These are phyloP conservation scores for Wickerhamiella slavikovae DNA, from an alignment of 805 yeast species.

Conservation along the genomic window DNA sequence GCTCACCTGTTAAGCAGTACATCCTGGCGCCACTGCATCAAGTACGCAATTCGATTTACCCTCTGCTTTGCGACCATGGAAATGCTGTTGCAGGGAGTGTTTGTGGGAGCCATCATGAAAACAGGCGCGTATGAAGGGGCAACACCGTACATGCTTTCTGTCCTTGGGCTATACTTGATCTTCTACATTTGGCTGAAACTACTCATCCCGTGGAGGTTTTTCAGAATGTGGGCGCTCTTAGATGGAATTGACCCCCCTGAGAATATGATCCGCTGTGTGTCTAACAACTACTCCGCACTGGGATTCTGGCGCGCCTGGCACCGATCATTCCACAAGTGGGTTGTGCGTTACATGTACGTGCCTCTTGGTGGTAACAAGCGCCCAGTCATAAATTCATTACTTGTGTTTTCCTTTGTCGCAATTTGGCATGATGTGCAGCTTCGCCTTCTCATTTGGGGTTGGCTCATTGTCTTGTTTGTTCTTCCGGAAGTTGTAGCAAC, in stretches of 20 bases:
- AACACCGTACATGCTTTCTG: conserved; percentile 79
- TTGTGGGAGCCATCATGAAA: conserved; percentile 84
- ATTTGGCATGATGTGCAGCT: conserved; percentile 96
- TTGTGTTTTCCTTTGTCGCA: conserved; percentile 90
- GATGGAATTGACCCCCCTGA: conserved; percentile 95
- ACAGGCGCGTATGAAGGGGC: conserved; percentile 78
- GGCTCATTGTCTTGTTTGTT: conserved; percentile 73
- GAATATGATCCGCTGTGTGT: conserved; percentile 91
- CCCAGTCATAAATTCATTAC: conserved; percentile 53
- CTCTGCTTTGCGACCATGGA: conserved; percentile 80
- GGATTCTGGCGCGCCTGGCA: conserved; percentile 99
- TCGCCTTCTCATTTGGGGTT: conserved; percentile 80
- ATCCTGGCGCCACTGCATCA: conserved; percentile 25
- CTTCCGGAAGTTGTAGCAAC: conserved; percentile 67
- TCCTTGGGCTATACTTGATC: conserved; percentile 81
- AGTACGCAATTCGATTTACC: conserved; percentile 46
- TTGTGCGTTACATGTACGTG: conserved; percentile 66
- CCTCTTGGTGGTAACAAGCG: conserved; percentile 74
- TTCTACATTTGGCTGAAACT: conserved; percentile 85
- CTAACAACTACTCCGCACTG: conserved; percentile 76
- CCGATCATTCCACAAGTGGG: conserved; percentile 80
- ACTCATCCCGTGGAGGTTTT: conserved; percentile 88
- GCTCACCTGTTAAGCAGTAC: conserved; percentile 37
- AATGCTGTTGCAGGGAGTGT: conserved; percentile 62
- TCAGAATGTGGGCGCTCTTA: conserved; percentile 78